phyloP scores from a whole-genome alignment of 306 rosid genomes.

The Ormosia emarginata region DNA sequence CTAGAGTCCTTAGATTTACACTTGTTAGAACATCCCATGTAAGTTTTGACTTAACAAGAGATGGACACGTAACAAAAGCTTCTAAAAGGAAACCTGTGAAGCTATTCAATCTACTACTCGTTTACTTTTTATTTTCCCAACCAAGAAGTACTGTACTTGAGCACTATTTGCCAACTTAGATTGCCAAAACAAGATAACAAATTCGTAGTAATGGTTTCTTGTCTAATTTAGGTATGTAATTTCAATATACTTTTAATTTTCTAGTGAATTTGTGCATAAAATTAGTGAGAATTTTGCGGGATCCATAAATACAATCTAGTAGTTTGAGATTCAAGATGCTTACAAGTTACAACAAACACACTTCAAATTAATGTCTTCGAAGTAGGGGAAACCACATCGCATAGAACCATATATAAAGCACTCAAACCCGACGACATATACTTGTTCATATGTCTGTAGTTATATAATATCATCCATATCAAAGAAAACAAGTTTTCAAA shows the following conservation, averaged over 20 bases:
- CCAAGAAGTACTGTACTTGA: neutral
- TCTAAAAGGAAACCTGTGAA: neutral
- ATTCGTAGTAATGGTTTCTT: neutral
- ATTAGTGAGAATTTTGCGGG: no score
- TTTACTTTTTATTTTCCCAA: neutral
- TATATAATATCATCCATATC: neutral
- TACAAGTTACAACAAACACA: neutral
- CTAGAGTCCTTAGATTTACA: no score
- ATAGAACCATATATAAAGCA: neutral
- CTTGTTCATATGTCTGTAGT: neutral
- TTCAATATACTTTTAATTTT: neutral
- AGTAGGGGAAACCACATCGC: neutral
- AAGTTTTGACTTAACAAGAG: neutral
- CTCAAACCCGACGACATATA: neutral
- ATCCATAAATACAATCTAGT: neutral
- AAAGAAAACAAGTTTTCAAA: slow-evolving; percentile 10
- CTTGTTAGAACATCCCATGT: no score
- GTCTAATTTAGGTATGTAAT: neutral
- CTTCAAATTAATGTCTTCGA: neutral
- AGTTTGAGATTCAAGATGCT: neutral
- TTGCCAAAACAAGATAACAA: neutral
- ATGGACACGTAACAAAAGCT: neutral
- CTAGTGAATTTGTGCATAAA: no score
- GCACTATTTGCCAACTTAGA: neutral
- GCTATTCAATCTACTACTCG: no score